Conservation (phyloP, 2,329 filamentous ascomycete species). For the Laburnicola sp. region DNA sequence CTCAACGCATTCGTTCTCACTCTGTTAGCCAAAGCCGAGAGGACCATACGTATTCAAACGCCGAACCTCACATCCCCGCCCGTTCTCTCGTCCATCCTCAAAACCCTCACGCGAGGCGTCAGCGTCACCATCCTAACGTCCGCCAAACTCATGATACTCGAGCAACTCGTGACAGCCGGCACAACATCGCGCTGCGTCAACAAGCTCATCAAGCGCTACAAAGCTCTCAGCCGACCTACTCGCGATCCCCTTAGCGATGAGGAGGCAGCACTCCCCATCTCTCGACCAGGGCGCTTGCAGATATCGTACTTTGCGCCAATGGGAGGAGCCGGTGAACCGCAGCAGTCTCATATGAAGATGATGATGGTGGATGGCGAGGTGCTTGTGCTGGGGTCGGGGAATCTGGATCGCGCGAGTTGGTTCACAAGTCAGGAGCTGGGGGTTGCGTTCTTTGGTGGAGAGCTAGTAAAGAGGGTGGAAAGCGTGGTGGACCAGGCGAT, state of each 20-base stretch:
- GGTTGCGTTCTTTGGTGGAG: slow-evolving; percentile 57
- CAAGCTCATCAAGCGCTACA: slow-evolving; percentile 61
- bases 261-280: slow-evolving; percentile 31
- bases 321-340: slow-evolving; percentile 57
- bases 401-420: slow-evolving; percentile 84
- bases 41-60: slow-evolving; percentile 69
- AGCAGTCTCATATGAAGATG: slow-evolving; percentile 77
- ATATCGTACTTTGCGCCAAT: slow-evolving; percentile 61
- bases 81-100: slow-evolving; percentile 63
- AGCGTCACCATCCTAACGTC: slow-evolving; percentile 70
- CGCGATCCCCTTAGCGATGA: slow-evolving; percentile 22
- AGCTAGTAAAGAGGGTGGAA: slow-evolving; percentile 43
- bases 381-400: slow-evolving; percentile 75
- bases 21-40: slow-evolving; percentile 61
- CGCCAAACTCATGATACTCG: slow-evolving; percentile 71
- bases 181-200: slow-evolving; percentile 69
- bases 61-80: slow-evolving; percentile 74
- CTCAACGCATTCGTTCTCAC: slow-evolving; percentile 68
- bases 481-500: slow-evolving; percentile 28
- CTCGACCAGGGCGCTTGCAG: slow-evolving; percentile 53
- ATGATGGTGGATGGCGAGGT: slow-evolving; percentile 70
- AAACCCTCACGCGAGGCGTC: slow-evolving; percentile 67
- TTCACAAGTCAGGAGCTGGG: slow-evolving; percentile 85
- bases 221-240: slow-evolving; percentile 26
- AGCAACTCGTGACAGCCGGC: slow-evolving; percentile 78